Evolutionary conservation across 2,329 filamentous ascomycete genomes (phyloP).

Genomic region (Calonectria honghensis): DNA sequence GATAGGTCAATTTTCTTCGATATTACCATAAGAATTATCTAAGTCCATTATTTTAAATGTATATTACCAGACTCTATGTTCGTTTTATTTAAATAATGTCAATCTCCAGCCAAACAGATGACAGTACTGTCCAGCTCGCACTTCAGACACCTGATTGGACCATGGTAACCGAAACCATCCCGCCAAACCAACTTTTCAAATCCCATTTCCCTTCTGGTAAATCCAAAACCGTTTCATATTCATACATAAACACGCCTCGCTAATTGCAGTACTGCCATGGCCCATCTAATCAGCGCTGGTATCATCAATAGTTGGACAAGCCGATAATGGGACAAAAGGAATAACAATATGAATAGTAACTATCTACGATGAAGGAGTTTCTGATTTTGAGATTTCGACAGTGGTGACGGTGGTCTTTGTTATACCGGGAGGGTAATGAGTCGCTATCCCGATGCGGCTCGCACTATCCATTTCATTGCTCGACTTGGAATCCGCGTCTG

Average conservation of each 20-base stretch:
- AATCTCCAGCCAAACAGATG: neutral
- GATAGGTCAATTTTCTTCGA: no score
- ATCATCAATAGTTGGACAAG: neutral
- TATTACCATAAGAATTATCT: no score
- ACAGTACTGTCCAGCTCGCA: neutral
- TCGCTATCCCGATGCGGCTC: slow-evolving; percentile 32
- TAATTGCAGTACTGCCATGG: neutral
- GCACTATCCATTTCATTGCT: slow-evolving; percentile 55
- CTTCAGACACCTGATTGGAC: neutral
- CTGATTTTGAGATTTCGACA: slow-evolving; percentile 46
- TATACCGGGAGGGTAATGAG: slow-evolving; percentile 45
- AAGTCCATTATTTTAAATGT: no score
- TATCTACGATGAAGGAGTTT: slow-evolving; percentile 16
- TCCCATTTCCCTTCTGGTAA: neutral
- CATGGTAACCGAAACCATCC: neutral
- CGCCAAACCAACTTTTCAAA: neutral
- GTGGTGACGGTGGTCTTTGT: slow-evolving; percentile 57
- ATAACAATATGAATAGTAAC: neutral
- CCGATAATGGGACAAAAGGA: slow-evolving; percentile 4
- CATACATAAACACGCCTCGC: neutral
- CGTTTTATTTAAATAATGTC: neutral
- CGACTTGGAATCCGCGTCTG: slow-evolving; percentile 47
- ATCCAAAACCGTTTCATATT: neutral
- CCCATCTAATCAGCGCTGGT: neutral
- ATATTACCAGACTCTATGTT: neutral